phyloP scores from a whole-genome alignment of 2,329 filamentous ascomycete species.

The Trichoderma sp. region DNA sequence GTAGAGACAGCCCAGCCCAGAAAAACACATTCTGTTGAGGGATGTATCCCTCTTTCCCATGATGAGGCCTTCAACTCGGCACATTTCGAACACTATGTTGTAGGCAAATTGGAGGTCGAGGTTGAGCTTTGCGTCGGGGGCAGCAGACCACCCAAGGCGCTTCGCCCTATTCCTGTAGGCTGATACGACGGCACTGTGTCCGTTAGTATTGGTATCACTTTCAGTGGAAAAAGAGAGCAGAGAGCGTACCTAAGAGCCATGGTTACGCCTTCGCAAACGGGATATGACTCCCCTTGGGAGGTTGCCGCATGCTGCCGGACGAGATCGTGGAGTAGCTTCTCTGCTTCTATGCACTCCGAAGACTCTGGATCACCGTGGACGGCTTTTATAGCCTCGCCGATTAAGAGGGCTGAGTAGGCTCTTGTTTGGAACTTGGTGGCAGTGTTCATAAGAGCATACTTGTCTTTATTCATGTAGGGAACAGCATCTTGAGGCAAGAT shows the following conservation, averaged over 20 bases:
- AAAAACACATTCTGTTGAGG: not conserved
- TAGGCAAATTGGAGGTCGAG: slow-evolving; percentile 12
- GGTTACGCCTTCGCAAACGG: slow-evolving; percentile 6
- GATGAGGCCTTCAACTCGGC: not conserved
- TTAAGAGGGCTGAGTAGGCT: not conserved
- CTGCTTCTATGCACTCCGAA: not conserved
- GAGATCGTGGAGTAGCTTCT: not conserved
- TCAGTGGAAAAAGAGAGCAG: not conserved
- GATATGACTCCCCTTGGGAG: not conserved
- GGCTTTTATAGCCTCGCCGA: not conserved
- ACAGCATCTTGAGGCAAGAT: not conserved
- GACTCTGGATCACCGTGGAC: not conserved
- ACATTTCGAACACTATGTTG: slow-evolving; percentile 15
- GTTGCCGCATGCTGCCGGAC: not conserved
- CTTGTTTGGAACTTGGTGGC: not conserved
- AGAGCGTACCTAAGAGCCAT: slow-evolving; percentile 7
- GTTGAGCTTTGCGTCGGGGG: not conserved
- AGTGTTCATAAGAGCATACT: not conserved
- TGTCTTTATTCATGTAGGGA: not conserved
- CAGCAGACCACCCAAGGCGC: not conserved
- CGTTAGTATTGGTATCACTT: not conserved
- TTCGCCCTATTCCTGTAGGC: not conserved
- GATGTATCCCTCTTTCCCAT: not conserved
- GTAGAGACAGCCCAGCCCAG: slow-evolving; percentile 2
- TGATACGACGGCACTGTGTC: not conserved